A percentile compares a stretch with the other conserved stretches of the same genome.
Conservation (phyloP, 179 eudicot genomes). For the Beta lomatogona region DNA sequence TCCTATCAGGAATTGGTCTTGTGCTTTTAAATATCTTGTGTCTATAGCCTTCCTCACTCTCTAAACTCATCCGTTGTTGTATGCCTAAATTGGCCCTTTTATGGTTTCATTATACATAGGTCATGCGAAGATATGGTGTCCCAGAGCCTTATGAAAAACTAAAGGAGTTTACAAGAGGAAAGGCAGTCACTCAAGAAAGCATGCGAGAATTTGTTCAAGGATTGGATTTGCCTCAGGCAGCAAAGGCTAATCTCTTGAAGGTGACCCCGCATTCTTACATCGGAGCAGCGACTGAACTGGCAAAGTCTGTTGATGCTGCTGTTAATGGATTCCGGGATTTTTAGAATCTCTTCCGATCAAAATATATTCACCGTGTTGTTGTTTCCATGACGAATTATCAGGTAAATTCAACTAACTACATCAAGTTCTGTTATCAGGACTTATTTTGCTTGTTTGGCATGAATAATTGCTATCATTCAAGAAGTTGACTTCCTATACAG, state of each 20-base stretch:
- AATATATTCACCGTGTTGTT: no score
- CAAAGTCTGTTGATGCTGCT: constrained; percentile 40
- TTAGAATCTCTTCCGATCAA: constrained; percentile 9
- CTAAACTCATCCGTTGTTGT: neutral
- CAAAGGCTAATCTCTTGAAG: constrained; percentile 64
- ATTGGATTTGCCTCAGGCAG: constrained; percentile 68
- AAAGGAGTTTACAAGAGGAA: constrained; percentile 91
- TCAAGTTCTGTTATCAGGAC: constrained; percentile 7
- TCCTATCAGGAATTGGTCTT: neutral
- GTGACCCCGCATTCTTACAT: constrained; percentile 76
- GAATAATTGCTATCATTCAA: neutral
- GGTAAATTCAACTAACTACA: constrained; percentile 16
- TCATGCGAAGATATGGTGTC: constrained; percentile 91
- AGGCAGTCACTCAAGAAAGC: constrained; percentile 69
- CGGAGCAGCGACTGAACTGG: constrained; percentile 78
- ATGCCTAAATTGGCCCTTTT: neutral
- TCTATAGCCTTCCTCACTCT: neutral
- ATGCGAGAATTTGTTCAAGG: constrained; percentile 71
- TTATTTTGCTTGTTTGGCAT: neutral
- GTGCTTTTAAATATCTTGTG: neutral
- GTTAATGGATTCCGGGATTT: constrained; percentile 24
- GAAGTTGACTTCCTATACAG: neutral
- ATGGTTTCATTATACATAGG: constrained; percentile 37
- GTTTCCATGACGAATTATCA: neutral
- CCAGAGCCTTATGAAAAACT: constrained; percentile 96